Base-by-base conservation (phyloP, 768 basidiomycete genomes). In the Naganishia vaughanmartiniae region DNA sequence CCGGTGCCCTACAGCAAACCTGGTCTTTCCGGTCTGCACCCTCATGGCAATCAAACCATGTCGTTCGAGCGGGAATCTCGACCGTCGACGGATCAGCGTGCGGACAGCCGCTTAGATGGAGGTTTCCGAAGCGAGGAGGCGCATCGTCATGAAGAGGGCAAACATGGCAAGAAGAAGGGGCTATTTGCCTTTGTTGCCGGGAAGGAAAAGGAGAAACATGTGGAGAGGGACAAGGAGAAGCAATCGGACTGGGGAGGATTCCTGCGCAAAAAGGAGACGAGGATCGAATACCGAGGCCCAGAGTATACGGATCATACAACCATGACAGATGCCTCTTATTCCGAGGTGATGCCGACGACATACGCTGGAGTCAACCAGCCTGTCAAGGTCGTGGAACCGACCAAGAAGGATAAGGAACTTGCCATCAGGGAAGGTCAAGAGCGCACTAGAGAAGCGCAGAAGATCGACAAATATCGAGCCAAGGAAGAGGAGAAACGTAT, bases 401-500 rank as follows among this genome's bases (percentile, higher is more conserved):
- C 46, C 31, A 69, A 69, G 63, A 72, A 66, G 53, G 71, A 63
- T 21, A 19, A 48, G 24, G 67, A 72, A 34, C 60, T 45, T 6
- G 63, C 63, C 19, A 57, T 58, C 42, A 30, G 28, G 24, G 70
- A 71, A 10, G 36, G 39, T n/a, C 69, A 70, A 53, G 69, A 70
- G 28, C 69, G 69, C 9, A 70, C 69, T 2, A 71, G 51, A 34
- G 65, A 71, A 42, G 39, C 21, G 36, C 66, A 63, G 21, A 69
- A 66, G 56, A 45, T 31, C 4, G 71, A 72, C 42, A 69, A 57
- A 45, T 26, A 24, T n/a, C 60, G 60, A n/a, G 39, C 39, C 2
- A 63, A 63, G 60, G 60, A 63, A 21, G 60, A 63, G n/a, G 58
- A 69, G 30, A 68, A 42, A n/a, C 58, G 68, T 0, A 48, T 58